Evolutionary conservation across 306 rosid species (phyloP), one percentile per base, ranked within the genome.

Genomic region (Cucumis sativus): DNA sequence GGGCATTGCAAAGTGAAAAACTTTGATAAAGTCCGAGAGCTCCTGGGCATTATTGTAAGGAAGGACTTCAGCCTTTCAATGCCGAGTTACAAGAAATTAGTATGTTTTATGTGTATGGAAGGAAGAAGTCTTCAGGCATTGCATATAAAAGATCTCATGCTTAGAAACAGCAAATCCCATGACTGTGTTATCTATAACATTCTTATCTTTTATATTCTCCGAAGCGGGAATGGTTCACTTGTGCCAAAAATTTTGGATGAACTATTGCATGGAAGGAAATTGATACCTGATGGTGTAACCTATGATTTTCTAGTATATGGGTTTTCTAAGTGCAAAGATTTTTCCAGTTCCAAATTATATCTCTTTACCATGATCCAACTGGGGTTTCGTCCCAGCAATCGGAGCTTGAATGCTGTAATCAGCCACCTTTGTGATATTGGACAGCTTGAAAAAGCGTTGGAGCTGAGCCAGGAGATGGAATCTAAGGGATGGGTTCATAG

Each of bases 261-360:
- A 79, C 83, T 67, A 5, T 67, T 90, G 86, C 86, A 85, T 59
- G 89, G 82, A 80, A 86, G 76, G 84, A 84, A 83, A 78, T 54
- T 95, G 73, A 78, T 58, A 45, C 91, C 77, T 10, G 64, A 90
- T 82, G 90, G 85, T 79, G 86, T 92, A 77, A 84, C 97, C 62
- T 85, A 87, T 62, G 85, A 89, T 83, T 92, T 88, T 87, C 92
- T 92, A 74, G 88, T 95, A 39, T 75, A 84, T 61, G 97, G 97
- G 64, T 92, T 90, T 77, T 85, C 77, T 76, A 82, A 58, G 57
- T 84, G 91, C 81, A 86, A 86, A 78, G 90, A 92, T 76, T 75
- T 88, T 25, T 81, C 86, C 6, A 80, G 85, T 80, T 79, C 97
- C 30, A 63, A 63, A 59, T 84, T 83, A 41, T 88, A 82, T 84